Evolutionary conservation across 306 rosid species (phyloP).

Genomic region (Luffa aegyptiaca): DNA sequence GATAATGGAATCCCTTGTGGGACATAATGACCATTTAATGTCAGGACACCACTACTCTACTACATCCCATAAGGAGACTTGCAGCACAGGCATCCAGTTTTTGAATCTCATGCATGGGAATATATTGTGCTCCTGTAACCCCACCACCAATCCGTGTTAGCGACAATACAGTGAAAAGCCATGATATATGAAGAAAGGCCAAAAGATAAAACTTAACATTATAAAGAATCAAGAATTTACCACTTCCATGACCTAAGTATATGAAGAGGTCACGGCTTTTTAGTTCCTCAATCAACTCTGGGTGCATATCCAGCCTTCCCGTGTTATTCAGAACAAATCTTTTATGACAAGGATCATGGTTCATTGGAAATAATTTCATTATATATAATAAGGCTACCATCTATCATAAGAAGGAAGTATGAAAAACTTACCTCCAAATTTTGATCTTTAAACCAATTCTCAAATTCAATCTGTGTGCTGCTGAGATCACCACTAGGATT

Average conservation of each 20-base stretch:
- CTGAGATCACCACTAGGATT: slow-evolving; percentile 88
- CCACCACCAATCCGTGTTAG: slow-evolving; percentile 4
- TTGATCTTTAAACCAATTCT: slow-evolving; percentile 73
- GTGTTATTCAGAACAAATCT: slow-evolving; percentile 27
- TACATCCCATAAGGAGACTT: slow-evolving; percentile 85
- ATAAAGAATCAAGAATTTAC: slow-evolving; percentile 27
- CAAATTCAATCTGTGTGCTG: slow-evolving; percentile 57
- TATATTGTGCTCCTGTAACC: slow-evolving; percentile 63
- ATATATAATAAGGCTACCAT: not conserved
- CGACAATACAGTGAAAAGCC: not conserved
- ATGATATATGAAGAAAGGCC: not conserved
- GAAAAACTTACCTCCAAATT: slow-evolving; percentile 49
- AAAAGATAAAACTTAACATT: not conserved
- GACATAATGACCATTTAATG: slow-evolving; percentile 59
- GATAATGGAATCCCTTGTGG: slow-evolving; percentile 76
- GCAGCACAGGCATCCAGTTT: slow-evolving; percentile 73
- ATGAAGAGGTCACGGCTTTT: slow-evolving; percentile 69
- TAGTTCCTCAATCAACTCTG: slow-evolving; percentile 60
- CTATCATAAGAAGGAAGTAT: not conserved
- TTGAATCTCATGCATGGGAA: slow-evolving; percentile 60
- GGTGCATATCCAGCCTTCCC: slow-evolving; percentile 87
- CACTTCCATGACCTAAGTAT: slow-evolving; percentile 95
- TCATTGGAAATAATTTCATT: not conserved
- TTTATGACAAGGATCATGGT: not conserved
- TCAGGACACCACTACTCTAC: slow-evolving; percentile 83